phyloP scores from a whole-genome alignment of 2,329 filamentous ascomycete genomes.

The Trichophyton verrucosum region DNA sequence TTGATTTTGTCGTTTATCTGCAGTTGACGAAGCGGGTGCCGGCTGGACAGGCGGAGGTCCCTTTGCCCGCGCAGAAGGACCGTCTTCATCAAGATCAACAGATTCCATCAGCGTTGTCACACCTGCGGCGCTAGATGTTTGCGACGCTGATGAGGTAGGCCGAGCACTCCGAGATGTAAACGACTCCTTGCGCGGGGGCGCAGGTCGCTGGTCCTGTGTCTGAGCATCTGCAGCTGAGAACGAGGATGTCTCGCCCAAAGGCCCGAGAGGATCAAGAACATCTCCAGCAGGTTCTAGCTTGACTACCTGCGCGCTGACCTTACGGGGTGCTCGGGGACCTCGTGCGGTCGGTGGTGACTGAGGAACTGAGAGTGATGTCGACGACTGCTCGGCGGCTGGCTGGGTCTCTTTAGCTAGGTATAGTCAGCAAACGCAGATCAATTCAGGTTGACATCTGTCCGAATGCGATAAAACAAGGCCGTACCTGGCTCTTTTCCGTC shows the following conservation, averaged over 20 bases:
- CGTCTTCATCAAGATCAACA: conserved; percentile 59
- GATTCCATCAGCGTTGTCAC: conserved; percentile 42
- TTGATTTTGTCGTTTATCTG: conserved; percentile 46
- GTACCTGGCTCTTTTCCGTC: conserved; percentile 18
- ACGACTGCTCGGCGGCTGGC: conserved; percentile 15
- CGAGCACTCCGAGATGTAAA: conserved; percentile 26
- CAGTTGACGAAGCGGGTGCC: conserved; percentile 24
- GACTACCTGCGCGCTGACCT: conserved; percentile 49
- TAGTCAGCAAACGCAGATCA: not conserved
- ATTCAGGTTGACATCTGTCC: not conserved
- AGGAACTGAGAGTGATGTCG: conserved; percentile 29
- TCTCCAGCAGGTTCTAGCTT: conserved; percentile 52
- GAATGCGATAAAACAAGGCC: not conserved
- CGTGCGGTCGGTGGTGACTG: conserved; percentile 38
- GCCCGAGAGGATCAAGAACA: conserved; percentile 50
- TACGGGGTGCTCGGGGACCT: conserved; percentile 42
- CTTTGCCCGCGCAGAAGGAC: conserved; percentile 45
- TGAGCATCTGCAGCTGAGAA: conserved; percentile 20
- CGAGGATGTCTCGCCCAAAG: conserved; percentile 36
- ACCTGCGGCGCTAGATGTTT: conserved; percentile 38
- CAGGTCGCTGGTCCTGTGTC: conserved; percentile 41
- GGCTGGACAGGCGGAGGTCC: conserved; percentile 48
- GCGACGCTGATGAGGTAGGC: conserved; percentile 30
- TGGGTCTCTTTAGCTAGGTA: conserved; percentile 10
- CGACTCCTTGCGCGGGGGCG: conserved; percentile 49